phyloP scores from a whole-genome alignment of 495 filamentous ascomycete species.

The Sphaerosporella brunnea region DNA sequence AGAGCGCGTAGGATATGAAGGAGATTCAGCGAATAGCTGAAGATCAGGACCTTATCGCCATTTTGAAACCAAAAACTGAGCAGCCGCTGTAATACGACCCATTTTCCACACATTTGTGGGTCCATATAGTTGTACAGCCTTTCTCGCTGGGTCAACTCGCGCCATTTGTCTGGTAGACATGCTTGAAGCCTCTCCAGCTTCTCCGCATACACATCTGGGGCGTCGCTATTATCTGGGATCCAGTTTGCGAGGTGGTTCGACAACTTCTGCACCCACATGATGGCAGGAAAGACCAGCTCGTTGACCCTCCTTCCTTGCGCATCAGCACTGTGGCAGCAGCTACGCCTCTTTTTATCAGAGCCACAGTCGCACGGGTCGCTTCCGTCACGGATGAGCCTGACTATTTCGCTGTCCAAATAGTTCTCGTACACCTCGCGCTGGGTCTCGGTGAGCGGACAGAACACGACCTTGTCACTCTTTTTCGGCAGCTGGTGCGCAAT shows the following conservation, averaged over 20 bases:
- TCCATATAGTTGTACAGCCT: slow-evolving; percentile 69
- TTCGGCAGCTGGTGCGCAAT: slow-evolving; percentile 92
- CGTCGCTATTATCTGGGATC: slow-evolving; percentile 49
- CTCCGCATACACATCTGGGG: slow-evolving; percentile 58
- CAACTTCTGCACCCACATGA: slow-evolving; percentile 65
- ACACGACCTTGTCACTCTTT: slow-evolving; percentile 86
- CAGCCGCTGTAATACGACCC: slow-evolving; percentile 72
- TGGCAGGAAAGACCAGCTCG: slow-evolving; percentile 66
- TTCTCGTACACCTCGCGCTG: slow-evolving; percentile 77
- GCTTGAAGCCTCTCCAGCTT: slow-evolving; percentile 62
- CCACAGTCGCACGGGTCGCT: slow-evolving; percentile 53
- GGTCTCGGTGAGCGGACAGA: slow-evolving; percentile 71
- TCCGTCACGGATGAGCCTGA: slow-evolving; percentile 48
- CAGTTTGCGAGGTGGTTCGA: slow-evolving; percentile 84
- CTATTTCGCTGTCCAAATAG: slow-evolving; percentile 51
- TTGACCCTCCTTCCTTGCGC: slow-evolving; percentile 50
- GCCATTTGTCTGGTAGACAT: slow-evolving; percentile 60
- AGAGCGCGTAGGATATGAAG: slow-evolving; percentile 72
- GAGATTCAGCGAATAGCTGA: slow-evolving; percentile 73
- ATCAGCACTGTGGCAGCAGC: slow-evolving; percentile 55
- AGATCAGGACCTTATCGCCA: slow-evolving; percentile 85
- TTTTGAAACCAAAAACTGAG: slow-evolving; percentile 76
- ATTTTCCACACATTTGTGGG: slow-evolving; percentile 90
- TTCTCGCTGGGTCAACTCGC: slow-evolving; percentile 51
- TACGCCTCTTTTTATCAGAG: slow-evolving; percentile 53